Evolutionary conservation across 164 flowering plant species (phyloP).

Genomic region (Euptelea pleiosperma): DNA sequence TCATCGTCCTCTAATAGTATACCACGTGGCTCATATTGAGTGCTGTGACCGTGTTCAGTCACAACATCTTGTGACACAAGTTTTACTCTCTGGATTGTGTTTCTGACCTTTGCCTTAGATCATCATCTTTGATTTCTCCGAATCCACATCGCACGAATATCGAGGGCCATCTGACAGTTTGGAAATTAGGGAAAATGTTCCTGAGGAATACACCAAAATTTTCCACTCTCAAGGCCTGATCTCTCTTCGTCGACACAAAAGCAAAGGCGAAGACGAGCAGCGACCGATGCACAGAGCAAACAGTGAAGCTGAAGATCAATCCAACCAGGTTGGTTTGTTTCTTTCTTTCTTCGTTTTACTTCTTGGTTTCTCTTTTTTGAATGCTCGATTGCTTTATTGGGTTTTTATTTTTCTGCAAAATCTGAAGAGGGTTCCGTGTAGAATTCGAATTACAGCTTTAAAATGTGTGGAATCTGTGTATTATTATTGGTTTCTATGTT

Average conservation of each 20-base stretch:
- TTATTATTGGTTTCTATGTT: not conserved
- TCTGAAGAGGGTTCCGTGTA: constrained; percentile 9
- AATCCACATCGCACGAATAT: no score
- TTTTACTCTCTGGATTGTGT: no score
- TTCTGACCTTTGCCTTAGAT: no score
- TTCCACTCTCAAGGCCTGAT: no score
- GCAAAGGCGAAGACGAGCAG: not conserved
- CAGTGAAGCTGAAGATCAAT: not conserved
- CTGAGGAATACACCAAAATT: no score
- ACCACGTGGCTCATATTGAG: no score
- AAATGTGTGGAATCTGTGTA: not conserved
- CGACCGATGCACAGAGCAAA: not conserved
- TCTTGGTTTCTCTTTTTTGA: not conserved
- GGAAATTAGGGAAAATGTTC: no score
- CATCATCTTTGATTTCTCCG: no score
- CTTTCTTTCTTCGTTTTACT: not conserved
- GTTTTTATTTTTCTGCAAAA: not conserved
- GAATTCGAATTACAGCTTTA: not conserved
- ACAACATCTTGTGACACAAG: no score
- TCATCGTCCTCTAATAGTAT: no score
- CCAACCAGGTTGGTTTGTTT: not conserved
- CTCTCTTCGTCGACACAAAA: not conserved
- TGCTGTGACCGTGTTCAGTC: no score
- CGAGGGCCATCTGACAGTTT: no score
- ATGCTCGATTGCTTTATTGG: not conserved